Conservation (phyloP, 2,329 filamentous ascomycete genomes). For the Aspergillus chevalieri region DNA sequence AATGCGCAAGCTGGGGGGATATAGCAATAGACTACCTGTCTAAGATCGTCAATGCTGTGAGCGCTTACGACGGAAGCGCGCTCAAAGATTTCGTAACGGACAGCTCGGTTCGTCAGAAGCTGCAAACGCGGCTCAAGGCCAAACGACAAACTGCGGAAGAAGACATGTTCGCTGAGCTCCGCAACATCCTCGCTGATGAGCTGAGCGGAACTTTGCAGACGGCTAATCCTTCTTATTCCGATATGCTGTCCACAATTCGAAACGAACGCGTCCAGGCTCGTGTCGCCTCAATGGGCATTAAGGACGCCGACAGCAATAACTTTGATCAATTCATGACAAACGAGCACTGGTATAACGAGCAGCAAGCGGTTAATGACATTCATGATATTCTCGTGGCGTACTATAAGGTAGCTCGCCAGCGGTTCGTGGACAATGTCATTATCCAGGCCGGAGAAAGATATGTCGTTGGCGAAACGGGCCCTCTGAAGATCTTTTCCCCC, state of each 20-base stretch:
- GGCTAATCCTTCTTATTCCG: slow-evolving; percentile 47
- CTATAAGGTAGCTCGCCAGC: slow-evolving; percentile 56
- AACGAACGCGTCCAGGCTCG: slow-evolving; percentile 8
- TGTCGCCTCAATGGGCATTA: slow-evolving; percentile 3
- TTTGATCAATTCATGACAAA: slow-evolving; percentile 5
- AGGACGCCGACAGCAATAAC: not conserved
- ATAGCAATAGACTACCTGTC: slow-evolving; percentile 6
- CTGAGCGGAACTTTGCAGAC: slow-evolving; percentile 42
- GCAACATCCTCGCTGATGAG: slow-evolving; percentile 50
- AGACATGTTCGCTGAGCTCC: slow-evolving; percentile 40
- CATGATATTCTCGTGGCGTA: slow-evolving; percentile 57
- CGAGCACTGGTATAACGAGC: slow-evolving; percentile 29
- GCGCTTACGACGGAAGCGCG: slow-evolving; percentile 17
- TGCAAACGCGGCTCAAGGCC: slow-evolving; percentile 21
- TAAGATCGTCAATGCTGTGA: not conserved
- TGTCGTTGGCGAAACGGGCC: slow-evolving; percentile 48
- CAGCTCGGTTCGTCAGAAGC: not conserved
- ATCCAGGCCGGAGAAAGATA: slow-evolving; percentile 52
- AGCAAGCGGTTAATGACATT: slow-evolving; percentile 46
- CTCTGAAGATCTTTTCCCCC: slow-evolving; percentile 48
- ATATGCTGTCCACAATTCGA: slow-evolving; percentile 27
- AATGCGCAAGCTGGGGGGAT: slow-evolving; percentile 10
- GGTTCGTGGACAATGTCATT: slow-evolving; percentile 57
- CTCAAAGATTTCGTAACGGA: slow-evolving; percentile 1
- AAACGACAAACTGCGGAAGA: slow-evolving; percentile 31